Evolutionary conservation across 225 moss, liverwort and hornwort species (phyloP).

Genomic region (Pseudoscleropodium purum): DNA sequence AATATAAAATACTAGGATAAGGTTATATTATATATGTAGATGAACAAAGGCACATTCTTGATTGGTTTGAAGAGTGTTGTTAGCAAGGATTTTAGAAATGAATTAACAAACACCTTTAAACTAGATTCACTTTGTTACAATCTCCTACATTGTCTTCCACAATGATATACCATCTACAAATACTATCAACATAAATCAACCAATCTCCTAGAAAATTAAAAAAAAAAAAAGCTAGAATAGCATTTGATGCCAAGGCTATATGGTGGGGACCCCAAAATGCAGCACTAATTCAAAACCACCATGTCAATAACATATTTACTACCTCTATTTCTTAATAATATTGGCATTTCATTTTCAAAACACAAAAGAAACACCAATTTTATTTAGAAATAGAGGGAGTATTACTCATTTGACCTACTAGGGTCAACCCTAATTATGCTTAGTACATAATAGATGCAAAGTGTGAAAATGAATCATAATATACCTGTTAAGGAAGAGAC

Average conservation of each 20-base stretch:
- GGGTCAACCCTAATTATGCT: background rate
- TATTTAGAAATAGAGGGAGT: too few species aligned
- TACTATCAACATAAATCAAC: background rate
- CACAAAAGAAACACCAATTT: too few species aligned
- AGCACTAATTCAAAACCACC: accelerated
- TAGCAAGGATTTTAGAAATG: background rate
- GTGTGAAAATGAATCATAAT: background rate
- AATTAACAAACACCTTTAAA: background rate
- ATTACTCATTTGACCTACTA: too few species aligned
- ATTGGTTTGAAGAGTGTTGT: background rate
- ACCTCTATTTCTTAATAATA: too few species aligned
- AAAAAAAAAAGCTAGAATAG: background rate
- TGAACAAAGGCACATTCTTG: accelerated
- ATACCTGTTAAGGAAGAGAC: constrained; percentile 68
- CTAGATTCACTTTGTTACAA: background rate
- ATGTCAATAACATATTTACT: too few species aligned
- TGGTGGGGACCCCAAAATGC: accelerated
- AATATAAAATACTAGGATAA: background rate
- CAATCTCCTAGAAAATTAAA: background rate
- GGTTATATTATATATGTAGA: accelerated
- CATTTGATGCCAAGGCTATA: background rate
- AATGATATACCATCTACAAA: background rate
- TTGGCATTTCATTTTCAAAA: too few species aligned
- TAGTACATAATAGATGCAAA: background rate
- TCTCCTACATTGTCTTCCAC: background rate